Evolutionary conservation across 2,329 filamentous ascomycete genomes (phyloP), one percentile per base, ranked within the genome.

Genomic region (Diaporthe sp.): DNA sequence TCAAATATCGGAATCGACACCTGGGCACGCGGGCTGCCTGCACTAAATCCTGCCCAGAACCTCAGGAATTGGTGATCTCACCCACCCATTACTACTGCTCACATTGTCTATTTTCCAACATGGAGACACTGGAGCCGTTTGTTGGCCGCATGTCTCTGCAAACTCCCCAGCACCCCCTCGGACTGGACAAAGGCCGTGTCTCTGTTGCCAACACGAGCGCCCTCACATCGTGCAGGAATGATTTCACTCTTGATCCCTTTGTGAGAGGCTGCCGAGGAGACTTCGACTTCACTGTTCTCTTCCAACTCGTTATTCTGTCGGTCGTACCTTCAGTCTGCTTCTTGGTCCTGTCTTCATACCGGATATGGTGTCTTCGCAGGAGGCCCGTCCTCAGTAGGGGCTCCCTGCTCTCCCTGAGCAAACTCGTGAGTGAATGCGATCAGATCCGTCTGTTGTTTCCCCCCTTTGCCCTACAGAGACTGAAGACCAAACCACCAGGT

Each of bases 221-320:
- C 22, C 0, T 4, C 13, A 39, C 20, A 44, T n/a, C 13, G 13
- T 75, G 57, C n/a, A 15, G n/a, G 2, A 65, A 44, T 61, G 73
- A 72, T 47, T n/a, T 20, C 42, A 49, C 53, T 31, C 44, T 75
- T n/a, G 73, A 42, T 1, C 73, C 73, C 7, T 28, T 65, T 5
- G 67, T 72, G 1, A 34, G 22, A 31, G 49, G 47, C 37, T 75
- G 73, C 28, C 57, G 47, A 42, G 68, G 57, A n/a, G 49, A 71
- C 13, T 58, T 65, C 39, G 67, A 75, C 37, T 75, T 72, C 31
- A 75, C 73, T n/a, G 4, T 75, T 3, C 28, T 75, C 6, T 75
- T 75, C 3, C 39, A 75, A 72, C 55, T 75, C 13, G 51, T 42
- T 9, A 22, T 71, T 20, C 67, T 61, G 53, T 74, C 25, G 17